Conservation (phyloP, 2,329 filamentous ascomycete species). For the Stemphylium lycopersici region DNA sequence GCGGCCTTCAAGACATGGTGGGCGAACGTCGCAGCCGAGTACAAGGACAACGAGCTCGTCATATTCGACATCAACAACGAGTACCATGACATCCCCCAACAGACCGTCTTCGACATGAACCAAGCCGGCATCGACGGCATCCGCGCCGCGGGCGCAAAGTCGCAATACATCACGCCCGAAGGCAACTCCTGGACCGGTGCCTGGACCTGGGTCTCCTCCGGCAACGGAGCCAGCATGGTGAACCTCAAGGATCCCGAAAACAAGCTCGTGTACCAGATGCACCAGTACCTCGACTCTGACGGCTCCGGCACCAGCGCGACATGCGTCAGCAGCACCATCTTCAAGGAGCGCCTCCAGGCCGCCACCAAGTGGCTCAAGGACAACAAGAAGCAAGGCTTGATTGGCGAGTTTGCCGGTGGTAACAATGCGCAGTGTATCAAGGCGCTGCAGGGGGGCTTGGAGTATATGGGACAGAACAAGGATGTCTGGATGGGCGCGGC, state of each 20-base stretch:
- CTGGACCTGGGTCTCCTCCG: slow-evolving; percentile 58
- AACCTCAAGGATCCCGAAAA: slow-evolving; percentile 58
- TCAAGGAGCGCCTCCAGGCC: slow-evolving; percentile 56
- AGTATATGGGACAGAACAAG: slow-evolving; percentile 55
- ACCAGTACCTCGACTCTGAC: slow-evolving; percentile 66
- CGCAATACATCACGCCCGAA: slow-evolving; percentile 67
- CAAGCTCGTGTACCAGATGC: slow-evolving; percentile 66
- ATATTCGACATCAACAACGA: slow-evolving; percentile 58
- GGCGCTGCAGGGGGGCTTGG: slow-evolving; percentile 58
- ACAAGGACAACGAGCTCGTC: slow-evolving; percentile 51
- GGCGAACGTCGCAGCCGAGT: slow-evolving; percentile 49
- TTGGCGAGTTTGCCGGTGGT: slow-evolving; percentile 63
- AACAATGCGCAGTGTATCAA: slow-evolving; percentile 57
- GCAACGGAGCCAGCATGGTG: slow-evolving; percentile 54
- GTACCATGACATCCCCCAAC: slow-evolving; percentile 53
- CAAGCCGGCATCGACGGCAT: slow-evolving; percentile 57
- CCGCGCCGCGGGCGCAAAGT: slow-evolving; percentile 51
- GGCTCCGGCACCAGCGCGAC: slow-evolving; percentile 58
- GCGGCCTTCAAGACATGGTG: slow-evolving; percentile 53
- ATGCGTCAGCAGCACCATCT: slow-evolving; percentile 62
- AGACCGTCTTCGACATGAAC: slow-evolving; percentile 54
- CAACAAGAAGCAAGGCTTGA: slow-evolving; percentile 59
- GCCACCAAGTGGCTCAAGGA: slow-evolving; percentile 62
- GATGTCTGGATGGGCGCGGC: slow-evolving; percentile 61
- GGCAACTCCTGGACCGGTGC: slow-evolving; percentile 58